phyloP scores from a whole-genome alignment of 352 stramenopile genomes.

The Pythium apleroticum region DNA sequence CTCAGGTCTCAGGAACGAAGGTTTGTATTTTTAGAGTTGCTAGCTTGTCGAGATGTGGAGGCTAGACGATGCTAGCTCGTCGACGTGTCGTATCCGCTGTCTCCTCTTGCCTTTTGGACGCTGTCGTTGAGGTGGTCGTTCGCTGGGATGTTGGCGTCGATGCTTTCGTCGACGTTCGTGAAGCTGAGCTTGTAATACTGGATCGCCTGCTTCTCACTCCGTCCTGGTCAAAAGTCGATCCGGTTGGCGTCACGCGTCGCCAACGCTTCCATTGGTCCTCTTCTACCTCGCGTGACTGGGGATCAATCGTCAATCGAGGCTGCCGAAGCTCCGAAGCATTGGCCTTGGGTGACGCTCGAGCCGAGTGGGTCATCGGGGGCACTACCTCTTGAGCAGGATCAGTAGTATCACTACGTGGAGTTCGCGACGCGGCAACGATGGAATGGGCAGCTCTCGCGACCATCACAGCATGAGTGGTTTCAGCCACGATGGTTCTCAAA shows the following conservation, averaged over 20 bases:
- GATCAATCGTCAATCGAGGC: conserved; percentile 1
- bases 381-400: not conserved
- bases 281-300: not conserved
- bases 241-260: conserved; percentile 26
- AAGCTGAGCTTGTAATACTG: not conserved
- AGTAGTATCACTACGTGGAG: not conserved
- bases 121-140: not conserved
- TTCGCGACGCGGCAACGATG: conserved; percentile 3
- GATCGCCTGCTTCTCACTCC: not conserved
- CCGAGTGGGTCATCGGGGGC: not conserved
- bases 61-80: not conserved
- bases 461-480: conserved; percentile 72
- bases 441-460: conserved; percentile 28
- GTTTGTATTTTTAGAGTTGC: not conserved
- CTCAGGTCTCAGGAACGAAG: not conserved
- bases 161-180: not conserved
- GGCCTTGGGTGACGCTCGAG: not conserved
- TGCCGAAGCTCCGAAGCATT: not conserved
- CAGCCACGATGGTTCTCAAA: conserved; percentile 42
- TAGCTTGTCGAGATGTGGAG: not conserved
- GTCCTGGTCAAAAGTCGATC: not conserved
- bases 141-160: not conserved
- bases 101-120: not conserved
- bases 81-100: not conserved
- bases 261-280: conserved; percentile 36